Evolutionary conservation across 352 stramenopile species (phyloP).

Genomic region (Phytophthora hybrid): DNA sequence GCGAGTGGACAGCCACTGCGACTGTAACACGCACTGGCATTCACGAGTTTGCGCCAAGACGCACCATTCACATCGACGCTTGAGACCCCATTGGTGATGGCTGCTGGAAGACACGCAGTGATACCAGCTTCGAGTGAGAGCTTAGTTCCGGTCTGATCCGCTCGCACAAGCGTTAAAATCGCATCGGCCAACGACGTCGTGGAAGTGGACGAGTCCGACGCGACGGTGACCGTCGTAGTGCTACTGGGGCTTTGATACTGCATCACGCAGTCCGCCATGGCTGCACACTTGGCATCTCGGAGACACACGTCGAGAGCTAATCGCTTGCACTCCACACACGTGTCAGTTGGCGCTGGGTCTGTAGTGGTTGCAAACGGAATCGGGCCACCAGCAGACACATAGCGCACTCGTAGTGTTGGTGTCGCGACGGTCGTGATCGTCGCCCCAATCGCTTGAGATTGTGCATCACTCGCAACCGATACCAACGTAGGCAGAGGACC

Average conservation of each 20-base stretch:
- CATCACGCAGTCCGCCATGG: slow-evolving; percentile 63
- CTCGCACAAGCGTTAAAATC: too few species aligned
- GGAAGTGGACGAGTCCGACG: slow-evolving; percentile 14
- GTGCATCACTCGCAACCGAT: slow-evolving; percentile 13
- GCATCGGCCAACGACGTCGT: slow-evolving; percentile 39
- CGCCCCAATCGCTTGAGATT: slow-evolving; percentile 12
- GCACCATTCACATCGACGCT: too few species aligned
- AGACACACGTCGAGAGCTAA: slow-evolving; percentile 60
- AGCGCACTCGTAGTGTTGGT: slow-evolving; percentile 44
- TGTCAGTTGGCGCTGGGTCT: slow-evolving; percentile 11
- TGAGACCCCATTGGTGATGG: too few species aligned
- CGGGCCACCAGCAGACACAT: slow-evolving; percentile 32
- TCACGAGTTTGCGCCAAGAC: too few species aligned
- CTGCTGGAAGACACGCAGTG: too few species aligned
- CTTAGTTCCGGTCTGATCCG: too few species aligned
- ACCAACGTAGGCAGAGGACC: slow-evolving; percentile 54
- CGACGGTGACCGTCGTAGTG: slow-evolving; percentile 17
- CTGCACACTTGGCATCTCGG: slow-evolving; percentile 54
- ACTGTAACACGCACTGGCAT: too few species aligned
- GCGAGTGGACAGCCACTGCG: too few species aligned
- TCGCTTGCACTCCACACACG: slow-evolving; percentile 41
- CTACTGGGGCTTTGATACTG: slow-evolving; percentile 25
- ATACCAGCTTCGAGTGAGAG: too few species aligned
- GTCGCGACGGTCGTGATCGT: slow-evolving; percentile 18
- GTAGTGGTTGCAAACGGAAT: slow-evolving; percentile 24